Conservation (phyloP, 2,329 filamentous ascomycete species). For the Xylariaceae sp. region DNA sequence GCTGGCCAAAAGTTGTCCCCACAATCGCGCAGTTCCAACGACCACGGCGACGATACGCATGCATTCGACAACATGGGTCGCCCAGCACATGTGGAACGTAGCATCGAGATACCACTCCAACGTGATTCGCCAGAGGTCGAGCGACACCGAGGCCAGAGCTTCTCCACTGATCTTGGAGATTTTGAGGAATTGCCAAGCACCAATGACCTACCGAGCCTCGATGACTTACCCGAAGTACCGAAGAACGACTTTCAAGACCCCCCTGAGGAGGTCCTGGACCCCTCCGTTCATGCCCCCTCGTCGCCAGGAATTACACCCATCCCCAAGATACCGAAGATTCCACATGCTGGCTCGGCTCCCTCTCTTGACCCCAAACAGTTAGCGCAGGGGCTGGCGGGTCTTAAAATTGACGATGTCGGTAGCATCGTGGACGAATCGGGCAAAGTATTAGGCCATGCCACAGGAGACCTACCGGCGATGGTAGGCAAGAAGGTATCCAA, state of each 20-base stretch:
- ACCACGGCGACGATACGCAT: constrained; percentile 11
- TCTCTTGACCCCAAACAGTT: constrained; percentile 32
- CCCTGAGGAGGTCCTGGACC: constrained; percentile 33
- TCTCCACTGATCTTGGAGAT: constrained; percentile 21
- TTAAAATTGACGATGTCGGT: constrained; percentile 49
- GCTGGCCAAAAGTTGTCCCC: not conserved
- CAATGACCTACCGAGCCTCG: constrained; percentile 22
- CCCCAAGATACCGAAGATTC: constrained; percentile 39
- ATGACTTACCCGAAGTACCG: constrained; percentile 22
- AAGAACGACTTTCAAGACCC: constrained; percentile 29
- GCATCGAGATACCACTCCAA: constrained; percentile 32
- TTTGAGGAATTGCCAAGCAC: constrained; percentile 24
- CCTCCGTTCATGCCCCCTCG: constrained; percentile 31
- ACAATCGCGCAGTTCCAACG: not conserved
- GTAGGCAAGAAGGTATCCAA: constrained; percentile 44
- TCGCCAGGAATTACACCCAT: constrained; percentile 39
- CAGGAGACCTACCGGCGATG: constrained; percentile 52
- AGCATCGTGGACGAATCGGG: constrained; percentile 48
- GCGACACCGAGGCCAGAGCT: constrained; percentile 14
- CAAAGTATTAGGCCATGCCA: constrained; percentile 47
- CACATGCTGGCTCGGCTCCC: constrained; percentile 34
- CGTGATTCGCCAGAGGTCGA: constrained; percentile 16
- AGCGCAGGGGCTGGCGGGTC: constrained; percentile 41
- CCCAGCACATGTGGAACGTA: constrained; percentile 29
- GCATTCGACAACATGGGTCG: constrained; percentile 30